Evolutionary conservation across 1,284 basidiomycete species (phyloP).

Genomic region (Cystobasidium pallidum): DNA sequence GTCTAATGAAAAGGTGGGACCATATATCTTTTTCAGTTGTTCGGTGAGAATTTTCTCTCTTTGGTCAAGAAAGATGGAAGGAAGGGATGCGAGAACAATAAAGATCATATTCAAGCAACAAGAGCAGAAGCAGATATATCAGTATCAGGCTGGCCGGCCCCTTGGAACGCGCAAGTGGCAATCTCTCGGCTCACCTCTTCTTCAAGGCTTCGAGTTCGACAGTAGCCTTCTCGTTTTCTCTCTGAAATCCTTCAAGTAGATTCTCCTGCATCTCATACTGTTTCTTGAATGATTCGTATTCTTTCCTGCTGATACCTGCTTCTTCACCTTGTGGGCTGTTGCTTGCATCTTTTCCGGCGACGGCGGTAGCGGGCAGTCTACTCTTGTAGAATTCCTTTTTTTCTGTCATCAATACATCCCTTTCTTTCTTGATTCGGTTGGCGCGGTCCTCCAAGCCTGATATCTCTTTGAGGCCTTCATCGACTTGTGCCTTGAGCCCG

Average conservation of each 20-base stretch:
- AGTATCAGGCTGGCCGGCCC: neutral
- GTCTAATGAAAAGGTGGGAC: constrained; percentile 28
- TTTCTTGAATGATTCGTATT: constrained; percentile 34
- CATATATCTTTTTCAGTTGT: constrained; percentile 43
- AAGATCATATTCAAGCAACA: too few species aligned
- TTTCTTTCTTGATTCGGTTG: constrained; percentile 20
- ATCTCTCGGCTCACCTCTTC: constrained; percentile 16
- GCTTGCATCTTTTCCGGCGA: neutral
- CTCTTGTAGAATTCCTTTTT: constrained; percentile 15
- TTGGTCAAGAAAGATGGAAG: neutral
- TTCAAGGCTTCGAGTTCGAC: constrained; percentile 35
- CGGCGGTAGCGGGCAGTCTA: neutral
- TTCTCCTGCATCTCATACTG: constrained; percentile 45
- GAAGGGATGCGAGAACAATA: too few species aligned
- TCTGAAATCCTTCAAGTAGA: constrained; percentile 38
- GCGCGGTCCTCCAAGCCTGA: neutral
- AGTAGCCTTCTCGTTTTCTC: constrained; percentile 43
- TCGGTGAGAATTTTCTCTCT: constrained; percentile 38
- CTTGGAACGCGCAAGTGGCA: neutral
- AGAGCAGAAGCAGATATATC: neutral
- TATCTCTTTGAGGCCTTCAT: constrained; percentile 1
- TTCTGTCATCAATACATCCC: constrained; percentile 15
- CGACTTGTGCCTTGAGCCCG: constrained; percentile 9
- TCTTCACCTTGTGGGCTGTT: neutral
- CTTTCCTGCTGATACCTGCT: constrained; percentile 4